Percentiles rank a stretch among this genome's conserved stretches.
These are phyloP conservation scores for Arthrobotrys sphaeroides DNA, from an alignment of 2,329 filamentous ascomycete genomes.

Conservation along the genomic window DNA sequence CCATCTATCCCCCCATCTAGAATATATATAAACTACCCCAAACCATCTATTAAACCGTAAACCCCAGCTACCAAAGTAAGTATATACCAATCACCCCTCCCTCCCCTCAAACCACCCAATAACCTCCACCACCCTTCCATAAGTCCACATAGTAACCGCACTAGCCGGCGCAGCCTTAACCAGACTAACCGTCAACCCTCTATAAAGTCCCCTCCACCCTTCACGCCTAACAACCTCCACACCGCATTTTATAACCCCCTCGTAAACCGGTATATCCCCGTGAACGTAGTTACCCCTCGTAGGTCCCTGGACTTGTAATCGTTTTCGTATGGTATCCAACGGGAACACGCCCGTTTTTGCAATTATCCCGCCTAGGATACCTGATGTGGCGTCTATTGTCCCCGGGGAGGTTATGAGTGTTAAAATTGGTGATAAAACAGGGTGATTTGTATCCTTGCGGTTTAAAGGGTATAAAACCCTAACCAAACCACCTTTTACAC, in stretches of 20 bases:
- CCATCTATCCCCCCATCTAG: neutral
- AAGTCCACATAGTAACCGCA: constrained; percentile 94
- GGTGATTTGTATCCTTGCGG: too few species aligned
- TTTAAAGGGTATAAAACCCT: too few species aligned
- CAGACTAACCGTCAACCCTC: constrained; percentile 86
- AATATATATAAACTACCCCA: neutral
- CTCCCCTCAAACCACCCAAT: constrained; percentile 63
- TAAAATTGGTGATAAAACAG: neutral
- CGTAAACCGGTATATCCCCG: constrained; percentile 86
- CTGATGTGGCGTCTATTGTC: constrained; percentile 83
- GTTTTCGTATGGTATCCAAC: constrained; percentile 88
- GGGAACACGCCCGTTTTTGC: constrained; percentile 93
- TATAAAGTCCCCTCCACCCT: constrained; percentile 82
- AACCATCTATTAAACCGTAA: too few species aligned
- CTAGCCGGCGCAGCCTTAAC: constrained; percentile 94
- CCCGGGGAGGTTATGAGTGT: constrained; percentile 54
- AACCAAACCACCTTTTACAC: constrained; percentile 57
- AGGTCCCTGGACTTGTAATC: constrained; percentile 93
- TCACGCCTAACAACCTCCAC: constrained; percentile 74
- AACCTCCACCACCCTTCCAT: constrained; percentile 76
- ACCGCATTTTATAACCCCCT: constrained; percentile 72
- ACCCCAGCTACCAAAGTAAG: too few species aligned
- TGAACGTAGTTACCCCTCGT: constrained; percentile 81
- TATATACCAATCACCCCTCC: constrained; percentile 16
- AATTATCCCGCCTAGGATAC: constrained; percentile 78